Percentiles rank a stretch among this genome's conserved stretches.
Evolutionary conservation across 2,329 filamentous ascomycete genomes (phyloP).

Genomic region (Fusarium protoensiforme): DNA sequence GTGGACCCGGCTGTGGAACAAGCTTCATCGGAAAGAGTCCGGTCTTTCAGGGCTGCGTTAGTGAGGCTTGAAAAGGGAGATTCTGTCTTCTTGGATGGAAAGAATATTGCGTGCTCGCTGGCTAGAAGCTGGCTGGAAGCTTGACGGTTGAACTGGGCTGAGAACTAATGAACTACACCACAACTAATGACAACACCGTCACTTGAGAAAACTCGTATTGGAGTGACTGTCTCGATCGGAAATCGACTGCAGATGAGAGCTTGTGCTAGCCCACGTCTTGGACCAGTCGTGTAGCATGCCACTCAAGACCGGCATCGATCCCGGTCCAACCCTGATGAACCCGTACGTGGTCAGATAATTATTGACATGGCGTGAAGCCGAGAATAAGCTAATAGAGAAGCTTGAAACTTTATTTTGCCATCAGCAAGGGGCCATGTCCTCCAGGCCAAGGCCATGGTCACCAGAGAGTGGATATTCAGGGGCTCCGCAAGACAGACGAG

Average conservation of each 20-base stretch:
- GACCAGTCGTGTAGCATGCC: neutral
- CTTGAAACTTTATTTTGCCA: neutral
- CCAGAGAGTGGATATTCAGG: neutral
- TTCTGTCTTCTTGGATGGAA: neutral
- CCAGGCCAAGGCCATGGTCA: neutral
- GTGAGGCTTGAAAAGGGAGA: neutral
- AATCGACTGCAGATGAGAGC: neutral
- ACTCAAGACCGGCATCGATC: neutral
- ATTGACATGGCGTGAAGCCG: neutral
- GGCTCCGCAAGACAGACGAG: neutral
- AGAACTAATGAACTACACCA: neutral
- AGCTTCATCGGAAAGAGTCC: neutral
- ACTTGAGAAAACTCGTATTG: neutral
- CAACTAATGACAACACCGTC: neutral
- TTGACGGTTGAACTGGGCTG: neutral
- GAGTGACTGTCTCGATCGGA: neutral
- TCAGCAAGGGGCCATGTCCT: neutral
- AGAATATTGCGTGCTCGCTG: neutral
- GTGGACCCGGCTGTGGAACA: neutral
- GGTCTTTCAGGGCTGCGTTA: neutral
- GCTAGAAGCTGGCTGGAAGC: neutral
- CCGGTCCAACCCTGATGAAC: neutral
- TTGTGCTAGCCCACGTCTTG: neutral
- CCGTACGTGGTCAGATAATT: neutral
- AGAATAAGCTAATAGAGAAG: neutral